A percentile compares a stretch with the other conserved stretches of the same genome.
Evolutionary conservation across 148 eudicot species (phyloP).

Genomic region (Chenopodium album): DNA sequence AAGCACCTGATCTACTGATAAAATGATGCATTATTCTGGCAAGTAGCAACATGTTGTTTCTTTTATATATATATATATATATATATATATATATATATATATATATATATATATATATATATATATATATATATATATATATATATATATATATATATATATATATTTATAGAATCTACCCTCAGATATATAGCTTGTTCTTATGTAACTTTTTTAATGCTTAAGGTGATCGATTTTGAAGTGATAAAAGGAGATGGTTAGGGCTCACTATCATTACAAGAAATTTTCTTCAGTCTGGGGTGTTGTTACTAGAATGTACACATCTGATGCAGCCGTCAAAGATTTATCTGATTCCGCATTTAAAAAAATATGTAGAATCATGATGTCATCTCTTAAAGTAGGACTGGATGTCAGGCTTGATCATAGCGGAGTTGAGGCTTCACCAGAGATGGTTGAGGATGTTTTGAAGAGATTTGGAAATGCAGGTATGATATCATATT

Average conservation of each 20-base stretch:
- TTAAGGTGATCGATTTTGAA: conserved; percentile 18
- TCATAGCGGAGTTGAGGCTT: conserved; percentile 69
- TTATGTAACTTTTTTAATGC: neutral
- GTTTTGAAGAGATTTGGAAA: conserved; percentile 68
- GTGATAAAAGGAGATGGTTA: conserved; percentile 31
- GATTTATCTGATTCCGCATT: conserved; percentile 38
- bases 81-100: neutral
- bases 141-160: neutral
- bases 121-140: neutral
- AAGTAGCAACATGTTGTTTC: neutral
- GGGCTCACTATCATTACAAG: conserved; percentile 17
- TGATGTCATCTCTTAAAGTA: conserved; percentile 70
- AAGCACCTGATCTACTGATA: neutral
- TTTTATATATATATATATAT: neutral
- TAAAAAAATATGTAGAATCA: conserved; percentile 55
- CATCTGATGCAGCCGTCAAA: conserved; percentile 41
- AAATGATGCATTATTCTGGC: neutral
- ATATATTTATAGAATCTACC: neutral
- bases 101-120: neutral
- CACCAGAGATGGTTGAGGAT: conserved; percentile 65
- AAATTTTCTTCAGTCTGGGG: conserved; percentile 29
- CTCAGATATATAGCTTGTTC: neutral
- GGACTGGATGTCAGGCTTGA: conserved; percentile 76
- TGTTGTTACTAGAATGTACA: conserved; percentile 40
- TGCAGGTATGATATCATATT: conserved; percentile 83